Conservation (phyloP, 2,329 filamentous ascomycete species). For the Claviceps monticola region DNA sequence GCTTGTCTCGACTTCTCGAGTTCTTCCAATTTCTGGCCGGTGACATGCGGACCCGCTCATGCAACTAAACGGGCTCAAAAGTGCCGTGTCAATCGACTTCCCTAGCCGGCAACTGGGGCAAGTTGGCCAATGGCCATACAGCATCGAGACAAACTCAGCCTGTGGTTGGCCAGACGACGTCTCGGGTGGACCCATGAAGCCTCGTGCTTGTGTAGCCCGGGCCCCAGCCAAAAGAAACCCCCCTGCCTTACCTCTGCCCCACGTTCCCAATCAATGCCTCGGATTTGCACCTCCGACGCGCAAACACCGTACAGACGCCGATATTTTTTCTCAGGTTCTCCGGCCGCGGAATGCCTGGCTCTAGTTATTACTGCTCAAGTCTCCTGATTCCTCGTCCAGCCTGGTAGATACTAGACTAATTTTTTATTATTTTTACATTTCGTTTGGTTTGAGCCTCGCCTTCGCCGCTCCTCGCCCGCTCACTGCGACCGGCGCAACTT, state of each 20-base stretch:
- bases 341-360: background rate
- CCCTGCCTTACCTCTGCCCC: no score
- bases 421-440: background rate
- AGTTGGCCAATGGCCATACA: background rate
- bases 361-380: background rate
- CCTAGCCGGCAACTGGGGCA: background rate
- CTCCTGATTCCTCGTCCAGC: background rate
- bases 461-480: background rate
- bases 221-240: background rate
- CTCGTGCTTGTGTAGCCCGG: background rate
- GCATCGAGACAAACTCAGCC: background rate
- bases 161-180: no score
- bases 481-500: background rate
- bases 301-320: background rate
- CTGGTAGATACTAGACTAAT: background rate
- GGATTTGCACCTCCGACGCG: background rate
- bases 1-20: background rate
- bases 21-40: background rate
- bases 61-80: slow-evolving; percentile 4
- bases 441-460: background rate
- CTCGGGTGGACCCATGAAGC: background rate
- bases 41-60: slow-evolving; percentile 2
- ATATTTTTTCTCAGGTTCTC: background rate
- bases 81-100: background rate
- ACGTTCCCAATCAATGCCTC: no score